Base-by-base conservation (phyloP, 2,329 filamentous ascomycete genomes). In the Trichoderma pleuroti region DNA sequence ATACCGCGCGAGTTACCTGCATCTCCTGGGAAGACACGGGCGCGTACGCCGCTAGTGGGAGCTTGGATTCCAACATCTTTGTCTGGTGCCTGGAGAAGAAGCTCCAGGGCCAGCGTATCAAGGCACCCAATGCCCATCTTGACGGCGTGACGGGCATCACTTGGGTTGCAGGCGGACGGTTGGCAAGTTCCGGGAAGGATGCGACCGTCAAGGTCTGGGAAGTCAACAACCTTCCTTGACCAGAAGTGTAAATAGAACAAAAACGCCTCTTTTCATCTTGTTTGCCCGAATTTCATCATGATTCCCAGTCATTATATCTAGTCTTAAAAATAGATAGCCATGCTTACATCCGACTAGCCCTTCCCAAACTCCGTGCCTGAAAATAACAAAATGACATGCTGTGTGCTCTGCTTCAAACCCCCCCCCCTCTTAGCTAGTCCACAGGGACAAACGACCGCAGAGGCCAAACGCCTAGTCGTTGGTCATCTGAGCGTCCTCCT, bases 181-280 rank as follows among this genome's bases (percentile, higher is more conserved):
- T 98, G 63, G 90, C 92, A 11, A 97, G 91, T 75, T 89, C 89
- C 5, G 96, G 96, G 59, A 92, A 91, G 12, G 96, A 99, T 86
- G 95, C 93, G 39, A 91, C 93, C 1, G 87, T 99, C 61, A 99
- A 98, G 86, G 86, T 95, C 63, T 99, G 96, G 96, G 76, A 78
- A 46, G 77, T 82, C 34, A 75, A 80, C 74, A 78, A 80, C 68
- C 72, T 82, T 74, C 81, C 79, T 26, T 81, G 73, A 74, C 46
- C 34, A 46, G 4, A 60, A 49, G 14, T 46, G 59, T 69, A 62
- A 62, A 62, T 39, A 56, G 46, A 56, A 49, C 6, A 21, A 59
- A 21, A 21, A 10, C 0, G 16, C 54, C 12, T 57, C 30, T 11
- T 11, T 34, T 32, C 30, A 24, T 34, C 26, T 46, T 26, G 28